phyloP scores from a whole-genome alignment of 495 filamentous ascomycete species.

The Aspergillus asperescens region DNA sequence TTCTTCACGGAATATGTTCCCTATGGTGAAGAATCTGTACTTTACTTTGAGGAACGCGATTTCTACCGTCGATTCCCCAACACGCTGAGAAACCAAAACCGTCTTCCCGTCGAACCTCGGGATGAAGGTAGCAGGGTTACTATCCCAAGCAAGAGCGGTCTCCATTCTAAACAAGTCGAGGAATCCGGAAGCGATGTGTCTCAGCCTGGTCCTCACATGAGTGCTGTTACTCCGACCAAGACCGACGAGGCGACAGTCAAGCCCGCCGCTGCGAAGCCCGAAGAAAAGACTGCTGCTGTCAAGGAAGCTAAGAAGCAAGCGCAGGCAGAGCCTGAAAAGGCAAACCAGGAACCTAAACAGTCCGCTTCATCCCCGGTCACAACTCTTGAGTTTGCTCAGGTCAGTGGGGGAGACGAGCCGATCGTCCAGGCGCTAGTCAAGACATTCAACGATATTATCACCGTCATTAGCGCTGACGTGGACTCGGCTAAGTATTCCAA shows the following conservation, averaged over 20 bases:
- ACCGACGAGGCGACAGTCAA: conserved; percentile 19
- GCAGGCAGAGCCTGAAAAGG: conserved; percentile 16
- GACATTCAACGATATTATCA: conserved; percentile 92
- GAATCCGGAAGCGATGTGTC: conserved; percentile 45
- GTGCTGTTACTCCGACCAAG: conserved; percentile 30
- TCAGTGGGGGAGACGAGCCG: conserved; percentile 71
- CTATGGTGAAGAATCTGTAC: conserved; percentile 87
- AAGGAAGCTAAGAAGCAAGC: conserved; percentile 38
- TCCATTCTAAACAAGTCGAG: conserved; percentile 73
- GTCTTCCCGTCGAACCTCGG: conserved; percentile 38
- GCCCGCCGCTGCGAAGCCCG: conserved; percentile 27
- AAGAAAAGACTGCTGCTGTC: conserved; percentile 33
- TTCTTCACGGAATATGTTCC: conserved; percentile 98
- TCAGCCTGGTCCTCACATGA: conserved; percentile 46
- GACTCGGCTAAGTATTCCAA: conserved; percentile 65
- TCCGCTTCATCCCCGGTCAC: conserved; percentile 44
- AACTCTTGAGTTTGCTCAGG: conserved; percentile 67
- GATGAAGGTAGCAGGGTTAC: conserved; percentile 69
- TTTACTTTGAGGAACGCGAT: conserved; percentile 96
- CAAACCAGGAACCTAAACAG: conserved; percentile 28
- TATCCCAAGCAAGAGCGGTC: conserved; percentile 78
- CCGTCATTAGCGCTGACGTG: conserved; percentile 77
- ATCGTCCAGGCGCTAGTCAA: conserved; percentile 90
- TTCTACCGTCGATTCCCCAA: conserved; percentile 88
- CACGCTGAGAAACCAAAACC: conserved; percentile 49